Conservation (phyloP, 2,329 filamentous ascomycete species). For the Atkinsonella texensis region DNA sequence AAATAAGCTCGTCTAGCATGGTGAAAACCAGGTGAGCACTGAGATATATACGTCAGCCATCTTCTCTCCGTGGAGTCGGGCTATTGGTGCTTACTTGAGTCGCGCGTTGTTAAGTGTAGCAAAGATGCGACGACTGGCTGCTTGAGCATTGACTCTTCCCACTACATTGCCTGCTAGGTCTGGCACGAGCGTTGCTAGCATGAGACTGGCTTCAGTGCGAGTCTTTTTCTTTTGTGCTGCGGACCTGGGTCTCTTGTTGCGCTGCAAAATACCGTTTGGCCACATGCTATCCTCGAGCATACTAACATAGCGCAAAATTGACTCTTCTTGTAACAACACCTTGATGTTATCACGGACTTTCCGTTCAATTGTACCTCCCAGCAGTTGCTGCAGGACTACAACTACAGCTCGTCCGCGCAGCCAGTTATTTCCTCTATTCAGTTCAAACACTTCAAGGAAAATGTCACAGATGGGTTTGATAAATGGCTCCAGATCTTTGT, state of each 20-base stretch:
- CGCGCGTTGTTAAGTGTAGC: conserved; percentile 84
- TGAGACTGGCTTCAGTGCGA: conserved; percentile 73
- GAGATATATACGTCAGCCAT: background rate
- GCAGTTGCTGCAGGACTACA: conserved; percentile 86
- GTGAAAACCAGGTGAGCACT: conserved; percentile 60
- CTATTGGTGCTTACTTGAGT: conserved; percentile 55
- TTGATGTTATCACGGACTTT: conserved; percentile 82
- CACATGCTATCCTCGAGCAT: conserved; percentile 69
- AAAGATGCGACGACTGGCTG: conserved; percentile 77
- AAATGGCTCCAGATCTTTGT: conserved; percentile 81
- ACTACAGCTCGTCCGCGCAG: conserved; percentile 89
- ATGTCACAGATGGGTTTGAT: conserved; percentile 98
- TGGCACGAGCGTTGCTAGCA: conserved; percentile 80
- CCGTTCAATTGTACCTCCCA: conserved; percentile 91
- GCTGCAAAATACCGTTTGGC: conserved; percentile 53
- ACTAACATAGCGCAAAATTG: conserved; percentile 62
- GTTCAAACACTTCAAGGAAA: conserved; percentile 88
- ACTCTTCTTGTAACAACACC: conserved; percentile 63
- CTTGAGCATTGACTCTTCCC: conserved; percentile 80
- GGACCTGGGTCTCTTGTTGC: conserved; percentile 45
- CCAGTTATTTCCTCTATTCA: conserved; percentile 95
- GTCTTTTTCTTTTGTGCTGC: conserved; percentile 65
- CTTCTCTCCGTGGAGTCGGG: background rate
- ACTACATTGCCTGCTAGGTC: conserved; percentile 91
- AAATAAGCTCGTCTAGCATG: conserved; percentile 57